phyloP scores from a whole-genome alignment of 2,329 filamentous ascomycete species.

The Cladosporium cucumerinum region DNA sequence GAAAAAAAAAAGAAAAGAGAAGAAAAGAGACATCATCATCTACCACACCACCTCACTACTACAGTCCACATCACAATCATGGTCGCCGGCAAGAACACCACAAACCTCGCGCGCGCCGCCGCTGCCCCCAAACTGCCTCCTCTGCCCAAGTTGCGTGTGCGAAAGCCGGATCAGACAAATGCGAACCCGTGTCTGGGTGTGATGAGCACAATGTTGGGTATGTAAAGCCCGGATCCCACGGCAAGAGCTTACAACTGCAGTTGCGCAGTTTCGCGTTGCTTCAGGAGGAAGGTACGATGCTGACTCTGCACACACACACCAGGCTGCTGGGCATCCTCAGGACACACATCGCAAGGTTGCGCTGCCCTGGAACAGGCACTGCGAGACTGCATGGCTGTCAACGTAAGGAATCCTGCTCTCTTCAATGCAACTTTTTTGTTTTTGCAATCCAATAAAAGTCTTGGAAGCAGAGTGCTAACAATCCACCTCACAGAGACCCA shows the following conservation, averaged over 20 bases:
- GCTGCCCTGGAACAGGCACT: conserved; percentile 59
- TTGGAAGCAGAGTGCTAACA: not conserved
- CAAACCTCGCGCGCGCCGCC: conserved; percentile 33
- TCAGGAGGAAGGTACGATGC: not conserved
- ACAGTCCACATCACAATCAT: conserved; percentile 20
- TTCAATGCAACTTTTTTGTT: too few relatives aligned
- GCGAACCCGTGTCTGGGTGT: conserved; percentile 62
- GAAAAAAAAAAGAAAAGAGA: too few relatives aligned
- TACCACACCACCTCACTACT: not conserved
- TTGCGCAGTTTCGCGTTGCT: not conserved
- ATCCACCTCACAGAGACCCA: conserved; percentile 48
- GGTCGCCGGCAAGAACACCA: conserved; percentile 35
- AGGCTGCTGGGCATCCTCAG: conserved; percentile 84
- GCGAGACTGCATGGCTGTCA: conserved; percentile 74
- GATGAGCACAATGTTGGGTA: conserved; percentile 67
- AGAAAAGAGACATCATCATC: too few relatives aligned
- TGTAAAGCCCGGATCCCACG: conserved; percentile 22
- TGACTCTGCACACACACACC: conserved; percentile 10
- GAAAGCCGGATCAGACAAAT: conserved; percentile 60
- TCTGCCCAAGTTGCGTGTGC: conserved; percentile 61
- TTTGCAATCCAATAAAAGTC: not conserved
- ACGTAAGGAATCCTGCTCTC: conserved; percentile 49
- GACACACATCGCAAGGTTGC: conserved; percentile 63
- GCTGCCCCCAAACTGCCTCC: conserved; percentile 53
- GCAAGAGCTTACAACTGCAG: not conserved